These are phyloP conservation scores for Leccinum subfulvum DNA, from an alignment of 1,284 basidiomycete species.

Conservation along the genomic window DNA sequence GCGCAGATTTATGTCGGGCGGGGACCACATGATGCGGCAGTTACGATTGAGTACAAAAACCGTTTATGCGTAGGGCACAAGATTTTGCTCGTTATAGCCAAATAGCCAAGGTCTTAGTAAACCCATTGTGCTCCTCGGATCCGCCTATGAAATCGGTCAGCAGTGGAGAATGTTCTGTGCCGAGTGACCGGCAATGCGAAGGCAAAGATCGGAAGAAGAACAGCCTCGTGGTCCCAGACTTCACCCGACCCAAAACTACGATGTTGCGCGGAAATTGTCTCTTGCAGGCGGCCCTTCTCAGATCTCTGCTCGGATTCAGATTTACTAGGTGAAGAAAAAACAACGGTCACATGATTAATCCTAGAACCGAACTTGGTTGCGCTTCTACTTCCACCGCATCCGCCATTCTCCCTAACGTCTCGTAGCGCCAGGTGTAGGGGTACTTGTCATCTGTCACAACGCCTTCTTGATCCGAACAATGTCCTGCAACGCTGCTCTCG, in stretches of 20 bases:
- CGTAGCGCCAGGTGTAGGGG: slow-evolving; percentile 51
- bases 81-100: neutral
- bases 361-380: neutral
- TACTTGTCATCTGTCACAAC: slow-evolving; percentile 15
- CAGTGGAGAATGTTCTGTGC: neutral
- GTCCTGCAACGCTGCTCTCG: slow-evolving; percentile 2
- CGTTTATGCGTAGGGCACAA: neutral
- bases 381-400: slow-evolving; percentile 47
- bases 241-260: neutral
- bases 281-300: slow-evolving; percentile 6
- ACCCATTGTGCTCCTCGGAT: neutral
- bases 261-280: neutral
- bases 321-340: neutral
- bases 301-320: neutral
- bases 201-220: neutral
- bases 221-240: slow-evolving; percentile 1
- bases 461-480: slow-evolving; percentile 19
- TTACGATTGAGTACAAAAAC: neutral
- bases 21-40: neutral
- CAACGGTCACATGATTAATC: slow-evolving; percentile 6
- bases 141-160: slow-evolving; percentile 2
- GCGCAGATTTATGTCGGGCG: slow-evolving; percentile 1
- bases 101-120: neutral
- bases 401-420: slow-evolving; percentile 55
- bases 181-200: neutral